These are phyloP conservation scores for Yarrowia porcina DNA, from an alignment of 805 yeast species.

Conservation along the genomic window DNA sequence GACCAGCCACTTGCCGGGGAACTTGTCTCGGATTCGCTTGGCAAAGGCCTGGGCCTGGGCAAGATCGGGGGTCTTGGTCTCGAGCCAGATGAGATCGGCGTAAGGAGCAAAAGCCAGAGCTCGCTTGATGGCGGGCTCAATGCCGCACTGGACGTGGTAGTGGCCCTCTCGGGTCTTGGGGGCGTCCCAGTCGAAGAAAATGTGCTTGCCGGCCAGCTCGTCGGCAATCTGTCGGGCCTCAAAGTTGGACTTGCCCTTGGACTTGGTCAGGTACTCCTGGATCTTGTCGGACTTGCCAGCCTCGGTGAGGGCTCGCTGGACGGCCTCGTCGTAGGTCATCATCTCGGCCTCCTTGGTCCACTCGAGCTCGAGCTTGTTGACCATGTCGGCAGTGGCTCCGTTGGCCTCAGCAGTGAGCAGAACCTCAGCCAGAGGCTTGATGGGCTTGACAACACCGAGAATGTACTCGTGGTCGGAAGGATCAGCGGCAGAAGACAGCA, in stretches of 20 bases:
- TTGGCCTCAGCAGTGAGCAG: constrained; percentile 44
- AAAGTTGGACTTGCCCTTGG: constrained; percentile 37
- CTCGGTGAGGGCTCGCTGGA: constrained; percentile 36
- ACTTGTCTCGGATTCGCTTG: constrained; percentile 44
- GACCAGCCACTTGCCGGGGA: constrained; percentile 55
- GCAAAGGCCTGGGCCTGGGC: constrained; percentile 51
- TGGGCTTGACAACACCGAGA: constrained; percentile 45
- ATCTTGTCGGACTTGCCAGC: constrained; percentile 37
- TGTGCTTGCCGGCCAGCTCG: constrained; percentile 35
- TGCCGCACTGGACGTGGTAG: constrained; percentile 48
- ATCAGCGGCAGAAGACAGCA: constrained; percentile 52
- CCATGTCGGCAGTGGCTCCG: constrained; percentile 41
- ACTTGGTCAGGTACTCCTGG: constrained; percentile 34
- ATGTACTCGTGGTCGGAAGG: constrained; percentile 57
- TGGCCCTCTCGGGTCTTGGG: constrained; percentile 59
- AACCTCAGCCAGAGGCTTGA: constrained; percentile 47
- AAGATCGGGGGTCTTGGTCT: constrained; percentile 57
- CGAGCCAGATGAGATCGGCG: constrained; percentile 60
- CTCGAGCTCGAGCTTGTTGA: constrained; percentile 44
- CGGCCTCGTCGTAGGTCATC: constrained; percentile 52
- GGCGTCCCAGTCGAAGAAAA: constrained; percentile 57
- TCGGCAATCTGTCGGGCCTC: constrained; percentile 35
- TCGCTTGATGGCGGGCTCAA: constrained; percentile 54
- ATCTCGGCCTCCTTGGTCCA: constrained; percentile 48
- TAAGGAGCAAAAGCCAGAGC: constrained; percentile 55